A percentile compares a stretch with the other conserved stretches of the same genome.
phyloP scores from a whole-genome alignment of 2,329 filamentous ascomycete species.

The Ceratocystis cubensis region DNA sequence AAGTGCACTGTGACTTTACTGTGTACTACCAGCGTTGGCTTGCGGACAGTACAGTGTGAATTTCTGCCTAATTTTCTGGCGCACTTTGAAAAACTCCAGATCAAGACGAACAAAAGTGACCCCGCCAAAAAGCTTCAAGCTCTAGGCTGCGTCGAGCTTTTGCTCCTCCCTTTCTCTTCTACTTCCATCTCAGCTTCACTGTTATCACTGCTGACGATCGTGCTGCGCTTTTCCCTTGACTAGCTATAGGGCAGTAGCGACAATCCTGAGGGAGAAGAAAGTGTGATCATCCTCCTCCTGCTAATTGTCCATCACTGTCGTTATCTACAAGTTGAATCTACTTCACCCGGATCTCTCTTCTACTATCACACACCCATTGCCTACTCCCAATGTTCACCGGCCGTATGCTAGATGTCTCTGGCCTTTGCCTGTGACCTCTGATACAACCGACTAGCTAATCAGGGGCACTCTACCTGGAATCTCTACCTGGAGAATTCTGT shows the following conservation, averaged over 20 bases:
- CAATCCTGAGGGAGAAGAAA: too few species aligned
- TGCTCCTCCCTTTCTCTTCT: not conserved
- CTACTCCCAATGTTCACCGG: not conserved
- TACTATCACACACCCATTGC: not conserved
- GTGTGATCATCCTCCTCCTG: too few species aligned
- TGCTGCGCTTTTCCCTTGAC: too few species aligned
- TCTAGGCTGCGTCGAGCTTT: not conserved
- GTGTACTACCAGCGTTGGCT: not conserved
- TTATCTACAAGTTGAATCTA: too few species aligned
- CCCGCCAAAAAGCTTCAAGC: slow-evolving; percentile 9
- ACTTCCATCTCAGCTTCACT: not conserved
- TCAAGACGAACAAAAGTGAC: not conserved
- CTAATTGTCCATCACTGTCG: too few species aligned
- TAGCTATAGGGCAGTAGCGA: too few species aligned
- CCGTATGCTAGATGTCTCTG: slow-evolving; percentile 7
- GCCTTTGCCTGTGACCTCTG: not conserved
- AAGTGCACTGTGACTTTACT: not conserved
- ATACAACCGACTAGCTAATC: not conserved
- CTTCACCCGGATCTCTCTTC: not conserved
- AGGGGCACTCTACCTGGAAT: not conserved
- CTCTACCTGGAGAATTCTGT: not conserved
- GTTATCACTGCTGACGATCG: not conserved
- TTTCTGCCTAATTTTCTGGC: not conserved
- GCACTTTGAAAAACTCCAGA: too few species aligned
- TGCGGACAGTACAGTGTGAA: not conserved